phyloP scores from a whole-genome alignment of 768 basidiomycete species.

The Paxillus rubicundulus region DNA sequence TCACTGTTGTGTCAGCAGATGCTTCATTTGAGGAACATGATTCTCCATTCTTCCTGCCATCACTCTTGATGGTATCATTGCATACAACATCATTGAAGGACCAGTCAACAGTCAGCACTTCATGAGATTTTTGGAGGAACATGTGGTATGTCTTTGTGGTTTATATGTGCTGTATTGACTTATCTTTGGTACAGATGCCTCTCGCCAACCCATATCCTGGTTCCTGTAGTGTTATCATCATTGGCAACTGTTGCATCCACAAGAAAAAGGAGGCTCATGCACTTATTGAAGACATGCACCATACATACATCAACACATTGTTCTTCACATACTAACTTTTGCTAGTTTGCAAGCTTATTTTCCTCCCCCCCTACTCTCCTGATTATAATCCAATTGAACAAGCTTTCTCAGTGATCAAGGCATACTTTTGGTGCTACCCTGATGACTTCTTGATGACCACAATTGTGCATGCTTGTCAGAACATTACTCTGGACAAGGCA shows the following conservation, averaged over 20 bases:
- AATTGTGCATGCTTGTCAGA: background rate
- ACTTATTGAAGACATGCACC: constrained; percentile 20
- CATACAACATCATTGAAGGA: constrained; percentile 16
- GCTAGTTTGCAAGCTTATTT: too few relatives aligned
- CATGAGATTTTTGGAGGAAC: constrained; percentile 4
- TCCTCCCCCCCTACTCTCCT: too few relatives aligned
- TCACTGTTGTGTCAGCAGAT: background rate
- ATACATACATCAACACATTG: constrained; percentile 7
- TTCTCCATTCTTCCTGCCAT: constrained; percentile 19
- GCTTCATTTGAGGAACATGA: constrained; percentile 9
- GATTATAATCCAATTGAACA: too few relatives aligned
- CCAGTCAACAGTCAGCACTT: constrained; percentile 10
- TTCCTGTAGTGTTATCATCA: constrained; percentile 18
- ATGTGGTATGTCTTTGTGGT: constrained; percentile 3
- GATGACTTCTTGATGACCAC: too few relatives aligned
- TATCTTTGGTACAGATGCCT: background rate
- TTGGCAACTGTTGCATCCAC: constrained; percentile 27
- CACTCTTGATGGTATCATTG: constrained; percentile 19
- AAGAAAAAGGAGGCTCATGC: constrained; percentile 17
- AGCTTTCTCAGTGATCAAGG: too few relatives aligned
- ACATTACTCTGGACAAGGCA: constrained; percentile 3
- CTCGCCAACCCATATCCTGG: constrained; percentile 4
- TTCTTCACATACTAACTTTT: too few relatives aligned
- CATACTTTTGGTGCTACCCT: too few relatives aligned
- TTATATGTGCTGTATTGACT: background rate